Evolutionary conservation across 805 yeast species (phyloP), one percentile per base, ranked within the genome.

Genomic region (Hanseniaspora occidentalis): DNA sequence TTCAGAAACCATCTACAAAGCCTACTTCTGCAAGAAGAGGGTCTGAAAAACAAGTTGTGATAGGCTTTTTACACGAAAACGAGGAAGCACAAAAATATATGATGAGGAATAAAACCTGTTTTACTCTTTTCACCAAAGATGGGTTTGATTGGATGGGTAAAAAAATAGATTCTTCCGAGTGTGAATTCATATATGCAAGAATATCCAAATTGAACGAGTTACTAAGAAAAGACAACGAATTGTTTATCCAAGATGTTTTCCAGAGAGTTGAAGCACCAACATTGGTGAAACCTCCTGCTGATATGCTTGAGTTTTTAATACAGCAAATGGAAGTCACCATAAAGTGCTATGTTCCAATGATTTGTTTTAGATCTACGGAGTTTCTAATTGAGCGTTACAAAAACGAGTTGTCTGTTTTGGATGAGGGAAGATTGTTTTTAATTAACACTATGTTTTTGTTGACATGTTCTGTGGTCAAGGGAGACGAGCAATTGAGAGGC

Each of bases 371-470:
- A 10, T 17, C 19, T 11, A 14, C 29, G 17, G 34, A 33, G 14
- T n/a, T 13, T 1, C 19, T 33, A 16, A 33, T 27, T 3, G 31
- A 25, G 8, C n/a, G 6, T 14, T 41, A 36, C 26, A 37, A 25
- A 17, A 35, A n/a, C 20, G 31, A 41, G 11, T 37, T 36, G 23
- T 37, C 21, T 6, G 13, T 8, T 7, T 31, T 41, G 35, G 31
- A 26, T 20, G 43, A 37, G 34, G 34, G 37, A 11, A 39, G 37
- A 4, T 19, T 41, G 13, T 41, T 41, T 22, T 36, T 41, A n/a
- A 27, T 33, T 14, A 37, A 41, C 18, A 19, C 36, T 2, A 21
- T 41, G 2, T 21, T 41, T n/a, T 22, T 41, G 14, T 20, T 31
- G 10, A 20, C 43, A 4, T 41, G 43, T 13, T 13, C 33, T 14